Conservation (phyloP, 495 filamentous ascomycete genomes). For the Coniosporium apollinis region DNA sequence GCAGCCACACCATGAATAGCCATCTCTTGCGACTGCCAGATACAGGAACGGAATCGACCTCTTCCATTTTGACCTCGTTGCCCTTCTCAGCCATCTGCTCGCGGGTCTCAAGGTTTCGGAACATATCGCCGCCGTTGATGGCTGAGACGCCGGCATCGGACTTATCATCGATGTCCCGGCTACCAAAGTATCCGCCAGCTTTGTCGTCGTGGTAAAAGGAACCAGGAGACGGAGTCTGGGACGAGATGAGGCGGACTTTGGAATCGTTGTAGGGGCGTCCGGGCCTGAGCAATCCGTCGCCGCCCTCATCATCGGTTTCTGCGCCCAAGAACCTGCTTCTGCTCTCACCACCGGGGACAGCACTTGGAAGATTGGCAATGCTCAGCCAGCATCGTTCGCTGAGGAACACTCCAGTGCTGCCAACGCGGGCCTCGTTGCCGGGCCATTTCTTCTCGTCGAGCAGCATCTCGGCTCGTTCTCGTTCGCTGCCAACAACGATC, state of each 20-base stretch:
- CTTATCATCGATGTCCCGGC: slow-evolving; percentile 62
- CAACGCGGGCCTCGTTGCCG: slow-evolving; percentile 74
- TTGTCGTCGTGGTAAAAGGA: slow-evolving; percentile 55
- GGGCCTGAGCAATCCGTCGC: slow-evolving; percentile 28
- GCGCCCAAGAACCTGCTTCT: too few species aligned
- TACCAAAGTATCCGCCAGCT: slow-evolving; percentile 64
- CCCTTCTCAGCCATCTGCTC: slow-evolving; percentile 92
- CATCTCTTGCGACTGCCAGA: slow-evolving; percentile 79
- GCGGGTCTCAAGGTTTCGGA: slow-evolving; percentile 83
- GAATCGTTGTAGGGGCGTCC: slow-evolving; percentile 45
- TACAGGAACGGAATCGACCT: slow-evolving; percentile 68
- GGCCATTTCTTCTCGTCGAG: slow-evolving; percentile 85
- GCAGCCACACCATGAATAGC: slow-evolving; percentile 68
- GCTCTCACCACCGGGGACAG: too few species aligned
- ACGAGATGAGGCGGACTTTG: slow-evolving; percentile 49
- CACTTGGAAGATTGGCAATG: slow-evolving; percentile 64
- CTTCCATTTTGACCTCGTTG: slow-evolving; percentile 75
- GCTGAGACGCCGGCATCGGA: slow-evolving; percentile 85
- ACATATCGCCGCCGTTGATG: slow-evolving; percentile 88
- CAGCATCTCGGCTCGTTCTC: slow-evolving; percentile 78
- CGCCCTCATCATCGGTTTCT: slow-evolving; percentile 32
- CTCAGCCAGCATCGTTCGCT: slow-evolving; percentile 92
- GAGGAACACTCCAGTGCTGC: slow-evolving; percentile 84
- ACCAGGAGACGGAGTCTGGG: slow-evolving; percentile 39
- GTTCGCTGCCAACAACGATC: slow-evolving; percentile 76